Evolutionary conservation across 768 basidiomycete genomes (phyloP).

Genomic region (Tephrocybe sp.): DNA sequence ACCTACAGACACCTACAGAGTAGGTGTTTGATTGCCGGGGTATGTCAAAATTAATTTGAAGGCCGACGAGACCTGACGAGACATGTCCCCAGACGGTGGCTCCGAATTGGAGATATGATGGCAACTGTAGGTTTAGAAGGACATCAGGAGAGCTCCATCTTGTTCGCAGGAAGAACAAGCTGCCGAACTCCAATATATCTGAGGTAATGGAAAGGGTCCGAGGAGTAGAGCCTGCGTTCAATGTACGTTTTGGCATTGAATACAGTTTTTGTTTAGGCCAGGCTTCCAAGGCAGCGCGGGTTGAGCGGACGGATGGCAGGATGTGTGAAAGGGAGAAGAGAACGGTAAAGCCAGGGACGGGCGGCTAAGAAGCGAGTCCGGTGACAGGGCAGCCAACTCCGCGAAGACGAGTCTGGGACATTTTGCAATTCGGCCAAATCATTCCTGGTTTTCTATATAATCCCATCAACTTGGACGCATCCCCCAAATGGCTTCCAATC

Average conservation of each 20-base stretch:
- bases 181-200: not conserved
- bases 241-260: too few relatives aligned
- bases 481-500: slow-evolving; percentile 8
- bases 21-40: too few relatives aligned
- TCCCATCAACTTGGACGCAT: slow-evolving; percentile 7
- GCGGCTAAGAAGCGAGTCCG: slow-evolving; percentile 5
- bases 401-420: slow-evolving; percentile 10
- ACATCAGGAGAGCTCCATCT: not conserved
- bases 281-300: too few relatives aligned
- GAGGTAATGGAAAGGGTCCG: not conserved
- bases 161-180: not conserved
- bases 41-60: too few relatives aligned
- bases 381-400: slow-evolving; percentile 9
- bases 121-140: not conserved
- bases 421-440: slow-evolving; percentile 20
- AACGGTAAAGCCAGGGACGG: not conserved
- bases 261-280: too few relatives aligned
- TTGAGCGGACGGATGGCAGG: not conserved
- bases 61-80: too few relatives aligned
- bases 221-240: not conserved
- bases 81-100: not conserved
- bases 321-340: slow-evolving; percentile 3
- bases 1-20: too few relatives aligned
- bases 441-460: slow-evolving; percentile 13
- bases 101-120: not conserved